A percentile compares a stretch with the other conserved stretches of the same genome.
Conservation (phyloP, 2,329 filamentous ascomycete species). For the Fusarium nodosum region DNA sequence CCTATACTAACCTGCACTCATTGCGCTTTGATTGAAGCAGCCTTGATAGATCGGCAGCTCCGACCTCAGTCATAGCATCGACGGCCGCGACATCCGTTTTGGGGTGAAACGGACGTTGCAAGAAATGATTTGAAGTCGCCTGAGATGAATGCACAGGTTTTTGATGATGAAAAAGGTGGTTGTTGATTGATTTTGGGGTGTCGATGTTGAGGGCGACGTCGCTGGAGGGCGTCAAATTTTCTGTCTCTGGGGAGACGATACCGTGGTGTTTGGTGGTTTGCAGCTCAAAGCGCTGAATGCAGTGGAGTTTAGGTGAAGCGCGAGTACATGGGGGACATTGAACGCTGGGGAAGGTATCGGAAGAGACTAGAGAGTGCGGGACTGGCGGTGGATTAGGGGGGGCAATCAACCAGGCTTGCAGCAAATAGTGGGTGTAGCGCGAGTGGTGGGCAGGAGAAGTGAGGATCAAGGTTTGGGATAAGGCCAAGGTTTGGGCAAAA, state of each 20-base stretch:
- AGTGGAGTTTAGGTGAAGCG: conserved; percentile 43
- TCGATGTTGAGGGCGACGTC: conserved; percentile 50
- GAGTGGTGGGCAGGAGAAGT: conserved; percentile 31
- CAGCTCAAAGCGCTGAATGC: conserved; percentile 43
- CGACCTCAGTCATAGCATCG: conserved; percentile 80
- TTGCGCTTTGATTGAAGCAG: conserved; percentile 75
- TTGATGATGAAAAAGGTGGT: conserved; percentile 52
- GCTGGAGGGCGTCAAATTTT: conserved; percentile 54
- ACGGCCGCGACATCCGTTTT: conserved; percentile 78
- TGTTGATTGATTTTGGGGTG: conserved; percentile 53
- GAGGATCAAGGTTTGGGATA: conserved; percentile 41
- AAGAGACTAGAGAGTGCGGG: conserved; percentile 19
- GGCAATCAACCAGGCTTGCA: conserved; percentile 34
- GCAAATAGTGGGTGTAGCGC: conserved; percentile 34
- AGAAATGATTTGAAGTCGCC: conserved; percentile 38
- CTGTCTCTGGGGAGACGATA: conserved; percentile 46
- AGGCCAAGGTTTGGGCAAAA: conserved; percentile 38
- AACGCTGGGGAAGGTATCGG: conserved; percentile 32
- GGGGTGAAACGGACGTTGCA: conserved; percentile 69
- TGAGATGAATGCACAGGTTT: conserved; percentile 51
- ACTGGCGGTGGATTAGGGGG: conserved; percentile 34
- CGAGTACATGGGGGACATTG: conserved; percentile 31
- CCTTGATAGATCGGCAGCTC: conserved; percentile 73
- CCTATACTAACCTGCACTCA: conserved; percentile 69
- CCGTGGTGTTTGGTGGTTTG: conserved; percentile 41